These are phyloP conservation scores for Trichoderma koningiopsis DNA, from an alignment of 2,329 filamentous ascomycete species.

Conservation along the genomic window DNA sequence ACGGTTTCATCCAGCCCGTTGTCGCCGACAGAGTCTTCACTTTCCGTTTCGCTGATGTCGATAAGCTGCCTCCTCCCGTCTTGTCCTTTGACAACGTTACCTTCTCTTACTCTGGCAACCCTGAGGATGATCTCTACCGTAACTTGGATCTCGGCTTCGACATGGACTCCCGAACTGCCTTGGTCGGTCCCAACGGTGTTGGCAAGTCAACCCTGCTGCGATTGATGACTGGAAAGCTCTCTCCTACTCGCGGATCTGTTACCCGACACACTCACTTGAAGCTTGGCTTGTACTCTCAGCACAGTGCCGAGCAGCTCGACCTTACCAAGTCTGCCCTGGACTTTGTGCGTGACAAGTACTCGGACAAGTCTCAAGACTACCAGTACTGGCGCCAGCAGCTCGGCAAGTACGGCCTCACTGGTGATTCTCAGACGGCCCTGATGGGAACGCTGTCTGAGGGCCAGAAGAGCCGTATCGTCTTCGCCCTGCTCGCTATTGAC, in stretches of 20 bases:
- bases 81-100: conserved; percentile 96
- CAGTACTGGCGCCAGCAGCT: conserved; percentile 99
- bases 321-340: conserved; percentile 96
- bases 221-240: conserved; percentile 95
- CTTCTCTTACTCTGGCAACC: conserved; percentile 93
- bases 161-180: conserved; percentile 97
- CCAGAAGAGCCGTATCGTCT: conserved; percentile 97
- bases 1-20: conserved; percentile 96
- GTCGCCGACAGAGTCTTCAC: conserved; percentile 84
- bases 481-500: conserved; percentile 93
- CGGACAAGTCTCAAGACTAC: conserved; percentile 88
- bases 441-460: conserved; percentile 98
- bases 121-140: conserved; percentile 91
- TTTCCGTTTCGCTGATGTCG: conserved; percentile 97
- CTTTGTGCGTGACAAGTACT: conserved; percentile 96
- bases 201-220: conserved; percentile 96
- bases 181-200: conserved; percentile 98
- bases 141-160: conserved; percentile 98
- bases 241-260: conserved; percentile 78
- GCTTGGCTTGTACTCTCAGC: conserved; percentile 96
- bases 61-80: conserved; percentile 98
- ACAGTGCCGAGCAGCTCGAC: conserved; percentile 97
- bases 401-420: conserved; percentile 88
- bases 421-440: conserved; percentile 91
- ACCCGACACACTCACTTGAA: conserved; percentile 97